Base-by-base conservation (phyloP, 768 basidiomycete genomes). In the Sporobolomyces roseus region DNA sequence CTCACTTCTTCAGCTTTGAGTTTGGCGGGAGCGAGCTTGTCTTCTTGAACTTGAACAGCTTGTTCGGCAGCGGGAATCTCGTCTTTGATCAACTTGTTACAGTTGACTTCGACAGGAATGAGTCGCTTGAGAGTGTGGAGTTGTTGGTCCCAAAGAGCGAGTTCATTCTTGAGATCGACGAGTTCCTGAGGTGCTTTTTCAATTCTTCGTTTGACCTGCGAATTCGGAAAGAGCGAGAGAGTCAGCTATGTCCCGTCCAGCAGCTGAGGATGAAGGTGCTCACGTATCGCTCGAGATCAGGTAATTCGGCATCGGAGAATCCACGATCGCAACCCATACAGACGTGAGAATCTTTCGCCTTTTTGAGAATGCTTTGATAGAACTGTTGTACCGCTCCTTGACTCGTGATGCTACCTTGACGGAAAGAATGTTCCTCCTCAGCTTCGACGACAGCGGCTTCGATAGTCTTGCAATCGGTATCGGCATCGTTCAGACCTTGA, bases 281-380 rank as follows among this genome's bases (percentile, higher is more conserved):
- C 64, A 90, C 91, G 74, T 85, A 85, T 79, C 82, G 83, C 77
- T 93, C 88, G 68, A 93, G 89, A 1, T 83, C 81, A 0, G 79
- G 79, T 52, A 84, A 72, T 50, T 87, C 86, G 2, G 77, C 75
- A 32, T 83, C 82, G 27, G 83, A 80, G 75, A 97, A 79, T 45
- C 81, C 81, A 2, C 93, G 84, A 73, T 86, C 85, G 76, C 94
- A 98, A 12, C 86, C 86, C 16, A 84, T 81, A 75, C 94, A 99
- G 0, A 82, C 78, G 75, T 88, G 86, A 69, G 87, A 84, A 56
- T 82, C 80, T 75, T 84, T 84, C 38, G 88, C 90, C 1, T 79
- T 77, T 21, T 80, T 79, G 46, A 91, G 81, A 35, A 93, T 41
- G 83, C 81, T 32, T 78, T 78, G 19, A 79, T 79, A 78, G 78